Conservation (phyloP, 768 basidiomycete genomes). For the Boletellus ananiceps region DNA sequence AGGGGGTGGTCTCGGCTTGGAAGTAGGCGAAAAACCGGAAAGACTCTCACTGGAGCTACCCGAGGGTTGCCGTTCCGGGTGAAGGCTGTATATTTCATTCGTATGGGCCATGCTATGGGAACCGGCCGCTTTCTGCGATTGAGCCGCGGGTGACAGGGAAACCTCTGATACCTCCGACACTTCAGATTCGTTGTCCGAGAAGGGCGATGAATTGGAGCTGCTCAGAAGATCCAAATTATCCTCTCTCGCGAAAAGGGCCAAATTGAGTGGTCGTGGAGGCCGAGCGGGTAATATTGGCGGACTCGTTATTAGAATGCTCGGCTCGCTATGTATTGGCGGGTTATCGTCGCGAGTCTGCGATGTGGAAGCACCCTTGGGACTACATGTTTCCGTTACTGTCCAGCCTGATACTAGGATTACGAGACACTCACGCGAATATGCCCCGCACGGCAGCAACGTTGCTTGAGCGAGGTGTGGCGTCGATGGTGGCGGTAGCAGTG, state of each 20-base stretch:
- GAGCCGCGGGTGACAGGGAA: slow-evolving; percentile 7
- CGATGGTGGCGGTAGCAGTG: neutral
- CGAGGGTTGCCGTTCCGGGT: slow-evolving; percentile 11
- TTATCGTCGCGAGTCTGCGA: slow-evolving; percentile 10
- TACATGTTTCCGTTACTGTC: neutral
- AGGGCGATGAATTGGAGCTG: slow-evolving; percentile 23
- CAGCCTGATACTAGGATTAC: neutral
- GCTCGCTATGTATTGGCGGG: slow-evolving; percentile 20
- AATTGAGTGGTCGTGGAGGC: slow-evolving; percentile 14
- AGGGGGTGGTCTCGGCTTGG: slow-evolving; percentile 22
- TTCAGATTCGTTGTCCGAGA: slow-evolving; percentile 29
- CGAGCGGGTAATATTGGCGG: slow-evolving; percentile 17
- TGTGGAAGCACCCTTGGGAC: slow-evolving; percentile 25
- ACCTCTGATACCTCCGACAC: slow-evolving; percentile 22
- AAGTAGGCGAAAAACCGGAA: slow-evolving; percentile 4
- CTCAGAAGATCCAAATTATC: slow-evolving; percentile 20
- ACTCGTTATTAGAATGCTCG: slow-evolving; percentile 21
- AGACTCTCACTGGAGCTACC: slow-evolving; percentile 24
- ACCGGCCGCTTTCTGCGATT: slow-evolving; percentile 5
- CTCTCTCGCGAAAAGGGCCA: slow-evolving; percentile 17
- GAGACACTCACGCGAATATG: slow-evolving; percentile 25
- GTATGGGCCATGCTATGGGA: neutral
- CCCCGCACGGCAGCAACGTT: slow-evolving; percentile 39
- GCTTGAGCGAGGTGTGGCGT: slow-evolving; percentile 9
- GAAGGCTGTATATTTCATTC: neutral